Conservation (phyloP, 352 stramenopile species). For the Globisporangium nunn region DNA sequence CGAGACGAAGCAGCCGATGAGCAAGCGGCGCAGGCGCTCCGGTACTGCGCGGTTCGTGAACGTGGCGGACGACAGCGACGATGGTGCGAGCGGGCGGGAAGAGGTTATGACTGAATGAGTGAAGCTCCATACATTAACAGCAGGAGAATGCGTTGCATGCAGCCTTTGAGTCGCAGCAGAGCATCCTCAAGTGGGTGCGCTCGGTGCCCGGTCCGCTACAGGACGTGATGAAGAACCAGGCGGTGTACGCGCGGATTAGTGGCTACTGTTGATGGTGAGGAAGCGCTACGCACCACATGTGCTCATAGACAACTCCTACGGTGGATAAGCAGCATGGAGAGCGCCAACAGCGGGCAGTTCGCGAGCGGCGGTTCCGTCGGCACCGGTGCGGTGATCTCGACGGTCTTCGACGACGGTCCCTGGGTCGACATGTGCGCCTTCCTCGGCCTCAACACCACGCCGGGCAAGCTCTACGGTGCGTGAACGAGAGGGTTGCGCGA, state of each 20-base stretch:
- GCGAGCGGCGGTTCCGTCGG: conserved; percentile 35
- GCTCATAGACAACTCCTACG: no score
- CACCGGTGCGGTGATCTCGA: conserved; percentile 39
- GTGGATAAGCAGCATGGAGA: conserved; percentile 26
- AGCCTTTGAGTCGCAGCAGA: conserved; percentile 55
- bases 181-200: conserved; percentile 74
- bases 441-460: conserved; percentile 32
- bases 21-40: conserved; percentile 5
- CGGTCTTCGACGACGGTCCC: conserved; percentile 69
- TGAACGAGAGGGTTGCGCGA: not conserved
- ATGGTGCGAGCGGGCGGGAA: not conserved
- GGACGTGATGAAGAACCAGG: conserved; percentile 70
- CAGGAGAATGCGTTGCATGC: not conserved
- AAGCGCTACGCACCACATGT: not conserved
- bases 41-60: conserved; percentile 2
- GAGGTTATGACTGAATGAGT: no score
- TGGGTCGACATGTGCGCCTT: conserved; percentile 80
- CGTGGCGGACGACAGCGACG: not conserved
- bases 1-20: not conserved
- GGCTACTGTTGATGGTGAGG: not conserved
- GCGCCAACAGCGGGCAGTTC: conserved; percentile 26
- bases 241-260: not conserved
- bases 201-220: conserved; percentile 62
- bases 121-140: not conserved
- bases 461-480: conserved; percentile 65